Evolutionary conservation across 2,329 filamentous ascomycete species (phyloP).

Genomic region (Davidsoniella neocaledoniae): DNA sequence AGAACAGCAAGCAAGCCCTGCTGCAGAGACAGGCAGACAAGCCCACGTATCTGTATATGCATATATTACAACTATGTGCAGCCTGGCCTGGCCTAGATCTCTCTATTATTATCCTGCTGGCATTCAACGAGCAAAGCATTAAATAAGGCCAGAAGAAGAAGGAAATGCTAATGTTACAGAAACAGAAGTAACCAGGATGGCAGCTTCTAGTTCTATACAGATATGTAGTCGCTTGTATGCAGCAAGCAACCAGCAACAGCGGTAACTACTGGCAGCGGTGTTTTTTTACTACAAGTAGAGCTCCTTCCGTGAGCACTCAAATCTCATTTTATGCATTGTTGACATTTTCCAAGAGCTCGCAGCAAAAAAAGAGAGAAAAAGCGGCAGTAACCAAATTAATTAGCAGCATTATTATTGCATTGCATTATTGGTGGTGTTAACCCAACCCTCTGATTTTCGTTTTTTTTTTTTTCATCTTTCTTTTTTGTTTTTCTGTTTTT

Average conservation of each 20-base stretch:
- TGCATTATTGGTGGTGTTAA: neutral
- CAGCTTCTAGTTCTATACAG: neutral
- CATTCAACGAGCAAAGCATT: no score
- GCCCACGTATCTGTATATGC: no score
- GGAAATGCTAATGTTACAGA: no score
- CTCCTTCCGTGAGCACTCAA: neutral
- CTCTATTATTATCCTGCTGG: no score
- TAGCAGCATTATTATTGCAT: neutral
- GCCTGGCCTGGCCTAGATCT: no score
- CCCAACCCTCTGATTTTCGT: slow-evolving; percentile 1
- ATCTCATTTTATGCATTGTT: neutral
- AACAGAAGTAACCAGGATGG: no score
- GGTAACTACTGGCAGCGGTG: no score
- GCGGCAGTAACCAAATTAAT: neutral
- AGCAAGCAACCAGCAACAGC: neutral
- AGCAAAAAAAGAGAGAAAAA: neutral
- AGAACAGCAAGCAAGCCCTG: neutral
- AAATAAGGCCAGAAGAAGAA: no score
- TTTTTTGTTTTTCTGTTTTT: neutral
- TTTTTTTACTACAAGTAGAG: neutral
- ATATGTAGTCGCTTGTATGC: neutral
- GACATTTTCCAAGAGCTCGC: neutral
- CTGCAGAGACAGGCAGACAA: neutral
- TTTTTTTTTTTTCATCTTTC: neutral
- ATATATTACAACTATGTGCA: no score